Conservation (phyloP, 2,329 filamentous ascomycete genomes). For the Cryphonectria naterciae region DNA sequence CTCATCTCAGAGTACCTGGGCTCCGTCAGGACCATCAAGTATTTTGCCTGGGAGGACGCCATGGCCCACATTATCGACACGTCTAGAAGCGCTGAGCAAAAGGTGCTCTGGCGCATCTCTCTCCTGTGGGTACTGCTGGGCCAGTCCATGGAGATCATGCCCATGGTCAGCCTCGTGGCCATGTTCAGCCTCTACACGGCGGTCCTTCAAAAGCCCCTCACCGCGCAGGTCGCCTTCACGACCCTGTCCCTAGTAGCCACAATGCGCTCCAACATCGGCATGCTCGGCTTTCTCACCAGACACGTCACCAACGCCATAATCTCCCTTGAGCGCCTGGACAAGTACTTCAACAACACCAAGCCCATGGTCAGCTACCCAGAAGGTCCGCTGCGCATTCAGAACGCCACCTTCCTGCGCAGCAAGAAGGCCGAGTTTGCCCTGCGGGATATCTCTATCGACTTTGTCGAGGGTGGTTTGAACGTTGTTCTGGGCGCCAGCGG, state of each 20-base stretch:
- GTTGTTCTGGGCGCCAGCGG: constrained; percentile 58
- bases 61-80: constrained; percentile 55
- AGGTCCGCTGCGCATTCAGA: constrained; percentile 51
- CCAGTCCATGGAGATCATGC: constrained; percentile 56
- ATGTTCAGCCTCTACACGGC: constrained; percentile 59
- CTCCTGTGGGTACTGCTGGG: constrained; percentile 51
- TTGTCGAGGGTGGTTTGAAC: constrained; percentile 58
- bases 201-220: constrained; percentile 51
- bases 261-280: constrained; percentile 56
- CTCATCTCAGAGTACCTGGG: constrained; percentile 61
- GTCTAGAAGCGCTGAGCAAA: constrained; percentile 56
- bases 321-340: constrained; percentile 57
- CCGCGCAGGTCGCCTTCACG: constrained; percentile 62
- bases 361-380: constrained; percentile 52
- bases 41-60: constrained; percentile 63
- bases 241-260: constrained; percentile 58
- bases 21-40: constrained; percentile 63
- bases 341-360: constrained; percentile 56
- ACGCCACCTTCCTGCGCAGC: constrained; percentile 54
- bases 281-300: constrained; percentile 51
- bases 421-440: constrained; percentile 55
- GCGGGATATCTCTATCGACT: constrained; percentile 53
- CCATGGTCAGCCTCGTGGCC: constrained; percentile 54
- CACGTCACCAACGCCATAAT: constrained; percentile 48
- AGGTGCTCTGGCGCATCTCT: constrained; percentile 57